These are phyloP conservation scores for Physcomitrium patens DNA, from an alignment of 225 moss, liverwort and hornwort species.

Conservation along the genomic window DNA sequence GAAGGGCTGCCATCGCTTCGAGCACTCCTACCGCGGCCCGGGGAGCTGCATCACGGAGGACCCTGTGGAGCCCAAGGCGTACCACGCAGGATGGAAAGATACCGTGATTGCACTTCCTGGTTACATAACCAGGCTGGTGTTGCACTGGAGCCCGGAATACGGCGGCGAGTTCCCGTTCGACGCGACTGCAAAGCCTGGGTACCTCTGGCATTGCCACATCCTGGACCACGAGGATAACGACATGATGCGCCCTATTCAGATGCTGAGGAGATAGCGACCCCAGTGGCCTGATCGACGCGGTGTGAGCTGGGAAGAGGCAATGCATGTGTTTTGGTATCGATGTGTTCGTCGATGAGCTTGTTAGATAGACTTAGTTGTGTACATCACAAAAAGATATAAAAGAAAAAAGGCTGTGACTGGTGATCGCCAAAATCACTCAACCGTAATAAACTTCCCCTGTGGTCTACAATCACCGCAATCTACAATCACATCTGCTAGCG, in stretches of 20 bases:
- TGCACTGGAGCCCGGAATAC: constrained; percentile 48
- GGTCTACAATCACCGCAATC: no score
- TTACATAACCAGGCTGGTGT: constrained; percentile 37
- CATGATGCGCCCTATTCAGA: constrained; percentile 67
- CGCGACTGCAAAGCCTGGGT: constrained; percentile 39
- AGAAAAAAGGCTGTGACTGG: no score
- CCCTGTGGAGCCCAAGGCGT: constrained; percentile 23
- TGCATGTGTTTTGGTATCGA: constrained; percentile 1
- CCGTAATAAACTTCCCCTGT: no score
- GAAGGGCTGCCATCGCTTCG: constrained; percentile 34
- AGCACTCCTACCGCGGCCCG: constrained; percentile 16
- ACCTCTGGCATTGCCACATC: constrained; percentile 61
- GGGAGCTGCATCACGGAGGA: constrained; percentile 42
- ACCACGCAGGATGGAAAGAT: constrained; percentile 69
- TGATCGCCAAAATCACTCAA: no score
- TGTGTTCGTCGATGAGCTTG: no score
- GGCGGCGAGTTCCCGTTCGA: constrained; percentile 53
- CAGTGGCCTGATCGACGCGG: background rate
- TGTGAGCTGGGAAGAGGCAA: constrained; percentile 42
- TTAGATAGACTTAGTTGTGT: no score
- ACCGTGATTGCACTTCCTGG: constrained; percentile 43
- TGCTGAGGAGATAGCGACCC: constrained; percentile 1
- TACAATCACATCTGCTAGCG: no score
- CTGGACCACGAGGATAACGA: constrained; percentile 78
- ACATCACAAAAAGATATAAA: no score